Percentiles rank a stretch among this genome's conserved stretches.
phyloP scores from a whole-genome alignment of 2,329 filamentous ascomycete genomes.

The Shiraia sp. region DNA sequence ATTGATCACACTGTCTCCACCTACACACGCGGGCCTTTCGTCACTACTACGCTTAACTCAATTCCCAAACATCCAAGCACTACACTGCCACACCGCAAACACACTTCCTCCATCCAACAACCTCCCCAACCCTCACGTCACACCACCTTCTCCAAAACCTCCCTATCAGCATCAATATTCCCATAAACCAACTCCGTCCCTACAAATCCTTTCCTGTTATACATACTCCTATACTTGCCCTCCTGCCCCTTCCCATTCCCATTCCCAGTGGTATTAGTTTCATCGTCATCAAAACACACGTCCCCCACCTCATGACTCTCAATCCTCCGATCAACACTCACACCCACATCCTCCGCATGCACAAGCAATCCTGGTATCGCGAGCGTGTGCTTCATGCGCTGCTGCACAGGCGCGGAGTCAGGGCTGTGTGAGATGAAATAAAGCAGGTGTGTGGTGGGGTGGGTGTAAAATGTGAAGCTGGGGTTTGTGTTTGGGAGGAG shows the following conservation, averaged over 20 bases:
- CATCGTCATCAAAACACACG: slow-evolving; percentile 17
- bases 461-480: slow-evolving; percentile 34
- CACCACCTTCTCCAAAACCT: slow-evolving; percentile 8
- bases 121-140: not conserved
- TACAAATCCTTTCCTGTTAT: slow-evolving; percentile 16
- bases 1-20: too few relatives aligned
- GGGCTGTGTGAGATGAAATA: slow-evolving; percentile 35
- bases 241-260: slow-evolving; percentile 15
- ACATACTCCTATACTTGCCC: slow-evolving; percentile 27
- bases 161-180: slow-evolving; percentile 15
- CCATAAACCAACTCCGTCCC: slow-evolving; percentile 30
- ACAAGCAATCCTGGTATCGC: slow-evolving; percentile 32
- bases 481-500: slow-evolving; percentile 18
- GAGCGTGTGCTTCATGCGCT: slow-evolving; percentile 36
- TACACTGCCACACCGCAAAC: too few relatives aligned
- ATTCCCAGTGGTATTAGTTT: too few relatives aligned
- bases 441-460: slow-evolving; percentile 11
- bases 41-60: too few relatives aligned
- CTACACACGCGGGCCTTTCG: too few relatives aligned
- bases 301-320: slow-evolving; percentile 33
- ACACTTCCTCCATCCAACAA: not conserved
- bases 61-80: too few relatives aligned
- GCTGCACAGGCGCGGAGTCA: slow-evolving; percentile 24
- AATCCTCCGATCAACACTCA: slow-evolving; percentile 28
- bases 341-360: slow-evolving; percentile 25